Evolutionary conservation across 2,329 filamentous ascomycete species (phyloP).

Genomic region (Monosporascus sp.): DNA sequence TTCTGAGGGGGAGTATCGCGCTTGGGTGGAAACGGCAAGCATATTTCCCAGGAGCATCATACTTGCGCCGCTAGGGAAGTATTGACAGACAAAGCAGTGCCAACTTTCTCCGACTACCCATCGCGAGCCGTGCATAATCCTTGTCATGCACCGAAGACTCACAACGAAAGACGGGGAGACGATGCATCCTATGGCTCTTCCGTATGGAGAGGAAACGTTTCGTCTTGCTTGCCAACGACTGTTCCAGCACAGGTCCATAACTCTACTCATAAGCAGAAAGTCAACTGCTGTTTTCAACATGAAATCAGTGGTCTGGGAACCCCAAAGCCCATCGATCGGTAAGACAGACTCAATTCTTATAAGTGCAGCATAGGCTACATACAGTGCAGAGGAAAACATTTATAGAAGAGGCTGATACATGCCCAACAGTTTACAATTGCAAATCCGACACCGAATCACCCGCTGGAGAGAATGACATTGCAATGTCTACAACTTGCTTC

Average conservation of each 20-base stretch:
- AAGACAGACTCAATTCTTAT: neutral
- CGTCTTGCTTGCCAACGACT: conserved; percentile 3
- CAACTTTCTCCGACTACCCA: neutral
- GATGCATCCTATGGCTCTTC: conserved; percentile 4
- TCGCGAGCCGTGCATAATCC: conserved; percentile 1
- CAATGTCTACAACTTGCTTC: conserved; percentile 17
- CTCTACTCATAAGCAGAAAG: conserved; percentile 1
- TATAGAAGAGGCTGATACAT: neutral
- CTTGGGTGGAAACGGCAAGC: neutral
- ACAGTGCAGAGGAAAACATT: too few species aligned
- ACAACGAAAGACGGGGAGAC: neutral
- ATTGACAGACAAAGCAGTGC: neutral
- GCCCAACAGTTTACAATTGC: conserved; percentile 15
- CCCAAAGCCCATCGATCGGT: conserved; percentile 7
- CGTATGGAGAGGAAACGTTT: conserved; percentile 9
- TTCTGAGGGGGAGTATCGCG: neutral
- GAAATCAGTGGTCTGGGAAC: conserved; percentile 6
- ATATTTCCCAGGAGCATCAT: neutral
- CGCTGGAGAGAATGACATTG: conserved; percentile 3
- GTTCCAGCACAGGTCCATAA: conserved; percentile 15
- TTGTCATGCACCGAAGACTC: conserved; percentile 12
- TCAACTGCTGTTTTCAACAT: conserved; percentile 11
- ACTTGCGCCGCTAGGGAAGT: neutral
- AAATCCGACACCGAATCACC: conserved; percentile 16
- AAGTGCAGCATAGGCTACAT: too few species aligned